Percentiles rank a stretch among this genome's conserved stretches.
These are phyloP conservation scores for Aschersonia sp. DNA, from an alignment of 2,329 filamentous ascomycete genomes.

Conservation along the genomic window DNA sequence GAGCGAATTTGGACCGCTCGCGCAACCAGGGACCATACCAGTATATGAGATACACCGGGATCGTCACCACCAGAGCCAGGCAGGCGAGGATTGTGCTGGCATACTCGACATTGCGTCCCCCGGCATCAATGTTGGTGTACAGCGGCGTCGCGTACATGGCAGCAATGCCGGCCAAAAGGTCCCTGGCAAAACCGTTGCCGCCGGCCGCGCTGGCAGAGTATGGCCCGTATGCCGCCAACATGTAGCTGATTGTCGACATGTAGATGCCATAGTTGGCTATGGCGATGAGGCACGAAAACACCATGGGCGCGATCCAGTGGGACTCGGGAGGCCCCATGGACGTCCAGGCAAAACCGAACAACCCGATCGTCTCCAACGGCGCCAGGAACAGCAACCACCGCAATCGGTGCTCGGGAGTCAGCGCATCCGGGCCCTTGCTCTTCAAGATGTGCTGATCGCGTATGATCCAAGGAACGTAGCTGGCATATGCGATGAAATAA, in stretches of 20 bases:
- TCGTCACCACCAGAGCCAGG: slow-evolving; percentile 43
- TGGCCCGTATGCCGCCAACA: slow-evolving; percentile 56
- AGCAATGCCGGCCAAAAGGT: slow-evolving; percentile 57
- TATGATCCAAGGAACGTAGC: slow-evolving; percentile 38
- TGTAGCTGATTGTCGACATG: slow-evolving; percentile 64
- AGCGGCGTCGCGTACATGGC: slow-evolving; percentile 52
- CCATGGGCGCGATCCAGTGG: slow-evolving; percentile 52
- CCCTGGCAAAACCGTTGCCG: slow-evolving; percentile 58
- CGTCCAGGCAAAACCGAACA: slow-evolving; percentile 56
- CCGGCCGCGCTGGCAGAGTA: slow-evolving; percentile 62
- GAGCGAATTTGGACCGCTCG: slow-evolving; percentile 46
- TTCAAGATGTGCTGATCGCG: slow-evolving; percentile 28
- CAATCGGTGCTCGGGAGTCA: slow-evolving; percentile 50
- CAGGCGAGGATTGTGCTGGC: slow-evolving; percentile 47
- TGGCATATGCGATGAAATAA: slow-evolving; percentile 46
- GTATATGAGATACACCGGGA: slow-evolving; percentile 51
- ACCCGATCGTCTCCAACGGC: slow-evolving; percentile 45
- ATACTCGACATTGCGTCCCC: slow-evolving; percentile 35
- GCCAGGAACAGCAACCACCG: slow-evolving; percentile 47
- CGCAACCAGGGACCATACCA: slow-evolving; percentile 45
- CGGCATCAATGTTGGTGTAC: slow-evolving; percentile 37
- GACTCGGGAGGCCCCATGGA: slow-evolving; percentile 40
- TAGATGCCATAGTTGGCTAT: slow-evolving; percentile 62
- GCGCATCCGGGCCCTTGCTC: slow-evolving; percentile 35
- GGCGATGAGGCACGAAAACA: slow-evolving; percentile 27